A percentile compares a stretch with the other conserved stretches of the same genome.
phyloP scores from a whole-genome alignment of 306 rosid genomes.

The Sophora flavescens region DNA sequence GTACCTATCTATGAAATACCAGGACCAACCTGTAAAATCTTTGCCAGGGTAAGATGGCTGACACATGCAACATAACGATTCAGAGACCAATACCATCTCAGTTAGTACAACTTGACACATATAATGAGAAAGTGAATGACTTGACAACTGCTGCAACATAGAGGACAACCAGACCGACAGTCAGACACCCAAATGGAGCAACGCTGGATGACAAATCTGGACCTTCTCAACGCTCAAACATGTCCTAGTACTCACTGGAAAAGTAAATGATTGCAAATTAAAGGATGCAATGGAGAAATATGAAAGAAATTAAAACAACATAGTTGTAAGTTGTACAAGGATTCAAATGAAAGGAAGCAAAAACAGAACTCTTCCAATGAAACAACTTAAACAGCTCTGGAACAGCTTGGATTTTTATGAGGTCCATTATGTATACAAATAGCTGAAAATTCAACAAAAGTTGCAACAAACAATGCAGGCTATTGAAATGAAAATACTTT shows the following conservation, averaged over 20 bases:
- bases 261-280: constrained; percentile 91
- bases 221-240: constrained; percentile 99
- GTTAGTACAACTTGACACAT: constrained; percentile 68
- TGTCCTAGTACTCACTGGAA: constrained; percentile 99
- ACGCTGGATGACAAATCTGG: constrained; percentile 97
- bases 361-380: constrained; percentile 26
- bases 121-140: constrained; percentile 67
- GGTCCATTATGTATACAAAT: constrained; percentile 52
- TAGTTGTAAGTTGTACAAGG: constrained; percentile 27
- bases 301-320: constrained; percentile 42
- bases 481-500: constrained; percentile 47
- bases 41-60: constrained; percentile 61
- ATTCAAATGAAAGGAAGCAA: constrained; percentile 40
- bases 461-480: constrained; percentile 45
- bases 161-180: constrained; percentile 90
- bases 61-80: constrained; percentile 61
- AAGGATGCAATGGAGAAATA: constrained; percentile 59
- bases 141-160: constrained; percentile 81
- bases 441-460: constrained; percentile 47
- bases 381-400: constrained; percentile 27
- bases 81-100: constrained; percentile 65
- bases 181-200: constrained; percentile 89
- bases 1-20: constrained; percentile 58
- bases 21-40: constrained; percentile 60
- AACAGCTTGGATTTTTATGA: constrained; percentile 42